Evolutionary conservation across 805 yeast genomes (phyloP), one percentile per base, ranked within the genome.

Genomic region (Wickerhamomyces alni): DNA sequence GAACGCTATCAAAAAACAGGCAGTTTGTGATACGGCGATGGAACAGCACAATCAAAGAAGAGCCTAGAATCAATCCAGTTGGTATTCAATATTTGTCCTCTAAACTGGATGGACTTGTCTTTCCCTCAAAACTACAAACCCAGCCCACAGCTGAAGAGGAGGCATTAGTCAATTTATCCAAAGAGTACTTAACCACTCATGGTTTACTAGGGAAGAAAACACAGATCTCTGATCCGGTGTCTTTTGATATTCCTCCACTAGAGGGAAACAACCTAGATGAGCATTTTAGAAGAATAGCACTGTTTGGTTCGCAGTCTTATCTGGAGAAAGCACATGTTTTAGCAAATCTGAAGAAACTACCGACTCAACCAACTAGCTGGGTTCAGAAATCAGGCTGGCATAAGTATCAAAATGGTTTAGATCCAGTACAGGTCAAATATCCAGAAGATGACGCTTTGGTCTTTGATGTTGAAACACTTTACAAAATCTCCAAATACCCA

Each of bases 401-500:
- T 15, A 68, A 82, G 50, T 91, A 93, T 58, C 74, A 66, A 0
- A 66, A 66, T 0, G 81, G 80, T 1, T 55, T 63, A 38, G 39
- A 39, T 0, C 88, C 95, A 0, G 59, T 61, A 17, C 42, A 55
- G 0, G 96, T 93, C 0, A 67, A 66, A 0, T 80, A 63, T 50
- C 99, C 99, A 0, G 51, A 48, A 27, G 97, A 86, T 41, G 70
- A 78, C 31, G 77, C 75, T 3, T 54, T 93, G 11, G 88, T 84
- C 0, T 91, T 91, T 58, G 99, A 93, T 60, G 89, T 87, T 10
- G 99, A 93, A 58, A 86, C 82, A 0, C 57, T 89, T 53, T 89
- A 87, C 61, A 81, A 86, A 48, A 61, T 77, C 1, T 76, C 93
- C 0, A 74, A 72, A 4, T 89, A 77, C 55, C 81, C 98, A 0